A percentile compares a stretch with the other conserved stretches of the same genome.
These are phyloP conservation scores for Gnomoniopsis sp. DNA, from an alignment of 2,329 filamentous ascomycete genomes.

Conservation along the genomic window DNA sequence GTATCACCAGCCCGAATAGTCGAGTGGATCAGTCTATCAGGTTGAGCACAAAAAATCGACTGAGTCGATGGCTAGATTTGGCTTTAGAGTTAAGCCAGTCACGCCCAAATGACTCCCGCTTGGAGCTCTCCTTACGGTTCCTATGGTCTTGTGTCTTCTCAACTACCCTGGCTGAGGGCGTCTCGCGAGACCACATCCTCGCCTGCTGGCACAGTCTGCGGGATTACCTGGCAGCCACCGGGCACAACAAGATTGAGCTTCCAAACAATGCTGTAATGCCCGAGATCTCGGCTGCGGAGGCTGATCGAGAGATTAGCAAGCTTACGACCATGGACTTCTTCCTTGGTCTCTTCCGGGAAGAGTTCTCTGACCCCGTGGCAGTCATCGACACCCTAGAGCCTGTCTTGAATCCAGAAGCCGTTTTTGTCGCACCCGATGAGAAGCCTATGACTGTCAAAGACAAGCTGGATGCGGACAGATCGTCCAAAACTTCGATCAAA, in stretches of 20 bases:
- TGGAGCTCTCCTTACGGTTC: constrained; percentile 47
- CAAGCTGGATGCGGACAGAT: constrained; percentile 14
- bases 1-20: constrained; percentile 55
- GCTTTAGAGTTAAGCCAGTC: constrained; percentile 43
- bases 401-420: constrained; percentile 71
- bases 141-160: constrained; percentile 55
- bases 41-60: constrained; percentile 45
- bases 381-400: constrained; percentile 93
- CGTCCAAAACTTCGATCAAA: constrained; percentile 36
- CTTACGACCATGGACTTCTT: constrained; percentile 97
- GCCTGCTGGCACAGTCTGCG: constrained; percentile 57
- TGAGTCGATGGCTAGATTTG: constrained; percentile 50
- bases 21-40: constrained; percentile 47
- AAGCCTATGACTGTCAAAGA: constrained; percentile 18
- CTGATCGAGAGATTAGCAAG: constrained; percentile 87
- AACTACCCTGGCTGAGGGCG: constrained; percentile 50
- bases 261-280: constrained; percentile 88
- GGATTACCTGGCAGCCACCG: constrained; percentile 43
- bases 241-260: constrained; percentile 51
- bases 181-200: constrained; percentile 53
- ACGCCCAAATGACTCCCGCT: constrained; percentile 30
- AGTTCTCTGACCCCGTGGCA: constrained; percentile 73
- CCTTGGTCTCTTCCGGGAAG: constrained; percentile 79
- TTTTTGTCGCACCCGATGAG: constrained; percentile 34
- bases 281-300: constrained; percentile 75